Evolutionary conservation across 1,139 yeast species (phyloP).

Genomic region (Saccharomyces hybrid): DNA sequence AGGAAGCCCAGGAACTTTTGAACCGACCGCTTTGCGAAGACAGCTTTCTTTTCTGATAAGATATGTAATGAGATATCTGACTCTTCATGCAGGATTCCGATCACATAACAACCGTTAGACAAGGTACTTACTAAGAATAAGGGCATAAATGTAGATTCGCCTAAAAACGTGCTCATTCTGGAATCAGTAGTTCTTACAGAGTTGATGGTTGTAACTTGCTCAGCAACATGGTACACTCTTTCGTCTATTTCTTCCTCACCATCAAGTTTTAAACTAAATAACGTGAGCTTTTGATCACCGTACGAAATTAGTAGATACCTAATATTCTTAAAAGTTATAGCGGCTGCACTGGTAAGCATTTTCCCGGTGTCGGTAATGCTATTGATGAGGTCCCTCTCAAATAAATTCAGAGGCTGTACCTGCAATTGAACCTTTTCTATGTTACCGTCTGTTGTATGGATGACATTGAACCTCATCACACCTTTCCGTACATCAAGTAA

Average conservation of each 20-base stretch:
- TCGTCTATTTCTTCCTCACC: constrained; percentile 4
- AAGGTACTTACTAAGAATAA: constrained; percentile 12
- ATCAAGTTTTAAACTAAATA: neutral
- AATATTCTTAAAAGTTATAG: neutral
- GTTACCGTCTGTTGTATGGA: neutral
- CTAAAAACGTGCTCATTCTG: neutral
- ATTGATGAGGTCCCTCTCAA: neutral
- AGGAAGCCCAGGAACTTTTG: neutral
- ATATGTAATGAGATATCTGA: neutral
- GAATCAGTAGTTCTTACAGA: neutral
- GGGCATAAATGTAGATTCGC: constrained; percentile 1
- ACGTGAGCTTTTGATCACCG: neutral
- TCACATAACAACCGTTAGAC: constrained; percentile 11
- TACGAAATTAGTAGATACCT: neutral
- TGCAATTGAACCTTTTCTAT: neutral
- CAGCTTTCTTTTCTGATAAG: neutral
- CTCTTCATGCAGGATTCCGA: constrained; percentile 3
- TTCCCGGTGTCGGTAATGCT: neutral
- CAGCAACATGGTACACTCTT: constrained; percentile 6
- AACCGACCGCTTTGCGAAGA: neutral
- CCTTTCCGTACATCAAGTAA: neutral
- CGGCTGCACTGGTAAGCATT: neutral
- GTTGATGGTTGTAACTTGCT: constrained; percentile 5
- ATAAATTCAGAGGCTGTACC: neutral
- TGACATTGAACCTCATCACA: neutral